Conservation (phyloP, 2,329 filamentous ascomycete genomes). For the Sclerotinia trifoliorum region DNA sequence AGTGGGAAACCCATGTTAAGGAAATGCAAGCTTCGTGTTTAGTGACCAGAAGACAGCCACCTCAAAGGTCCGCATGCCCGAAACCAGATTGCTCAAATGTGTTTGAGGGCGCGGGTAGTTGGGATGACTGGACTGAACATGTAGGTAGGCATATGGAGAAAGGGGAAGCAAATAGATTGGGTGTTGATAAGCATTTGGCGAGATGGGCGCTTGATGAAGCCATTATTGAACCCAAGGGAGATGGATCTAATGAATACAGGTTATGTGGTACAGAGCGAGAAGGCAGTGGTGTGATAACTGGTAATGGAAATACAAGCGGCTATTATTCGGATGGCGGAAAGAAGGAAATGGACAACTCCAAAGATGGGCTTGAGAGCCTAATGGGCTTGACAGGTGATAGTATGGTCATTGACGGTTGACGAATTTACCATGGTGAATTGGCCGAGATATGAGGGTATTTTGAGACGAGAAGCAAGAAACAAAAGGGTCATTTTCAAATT, state of each 20-base stretch:
- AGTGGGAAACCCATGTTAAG: conserved; percentile 66
- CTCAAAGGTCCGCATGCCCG: conserved; percentile 68
- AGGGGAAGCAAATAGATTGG: conserved; percentile 56
- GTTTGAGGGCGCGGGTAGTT: conserved; percentile 72
- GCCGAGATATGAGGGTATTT: neutral
- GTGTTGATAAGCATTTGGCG: conserved; percentile 57
- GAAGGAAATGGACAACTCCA: conserved; percentile 19
- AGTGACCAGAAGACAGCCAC: conserved; percentile 65
- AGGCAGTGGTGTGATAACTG: conserved; percentile 14
- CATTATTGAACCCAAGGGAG: conserved; percentile 58
- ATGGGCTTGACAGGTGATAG: conserved; percentile 19
- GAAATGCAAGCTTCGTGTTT: conserved; percentile 74
- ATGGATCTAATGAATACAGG: conserved; percentile 51
- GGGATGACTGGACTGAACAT: conserved; percentile 92
- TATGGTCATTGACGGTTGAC: conserved; percentile 22
- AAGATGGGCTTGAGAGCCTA: conserved; percentile 16
- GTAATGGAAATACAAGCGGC: conserved; percentile 32
- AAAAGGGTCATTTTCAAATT: conserved; percentile 10
- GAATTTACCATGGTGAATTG: neutral
- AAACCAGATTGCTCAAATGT: conserved; percentile 66
- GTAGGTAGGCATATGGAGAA: conserved; percentile 87
- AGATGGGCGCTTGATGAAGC: conserved; percentile 63
- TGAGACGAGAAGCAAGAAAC: neutral
- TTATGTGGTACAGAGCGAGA: conserved; percentile 48
- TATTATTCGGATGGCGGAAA: conserved; percentile 39